These are phyloP conservation scores for Candida parachauliodes DNA, from an alignment of 805 yeast species.

Conservation along the genomic window DNA sequence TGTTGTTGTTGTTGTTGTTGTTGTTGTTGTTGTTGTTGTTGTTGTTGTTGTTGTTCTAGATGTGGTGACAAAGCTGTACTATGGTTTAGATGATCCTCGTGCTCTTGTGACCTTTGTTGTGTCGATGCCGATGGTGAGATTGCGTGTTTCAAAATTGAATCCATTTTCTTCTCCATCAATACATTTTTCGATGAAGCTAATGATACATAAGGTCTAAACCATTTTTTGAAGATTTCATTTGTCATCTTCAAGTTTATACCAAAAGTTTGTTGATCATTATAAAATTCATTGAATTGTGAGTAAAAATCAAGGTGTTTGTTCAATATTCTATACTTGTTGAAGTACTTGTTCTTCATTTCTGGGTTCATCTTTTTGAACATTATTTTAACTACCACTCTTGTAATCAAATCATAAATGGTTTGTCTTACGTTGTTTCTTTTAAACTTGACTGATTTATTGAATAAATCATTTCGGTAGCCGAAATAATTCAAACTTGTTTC, in stretches of 20 bases:
- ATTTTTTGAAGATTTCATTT: conserved; percentile 4
- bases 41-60: conserved; percentile 1
- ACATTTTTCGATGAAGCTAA: neutral
- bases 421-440: conserved; percentile 6
- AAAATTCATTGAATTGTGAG: conserved; percentile 4
- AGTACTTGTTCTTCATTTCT: neutral
- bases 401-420: conserved; percentile 2
- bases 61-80: neutral
- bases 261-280: neutral
- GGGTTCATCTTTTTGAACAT: conserved; percentile 4
- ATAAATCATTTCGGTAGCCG: neutral
- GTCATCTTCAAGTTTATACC: neutral
- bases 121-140: conserved; percentile 5
- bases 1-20: neutral
- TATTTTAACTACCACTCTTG: conserved; percentile 19
- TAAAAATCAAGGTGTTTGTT: conserved; percentile 3
- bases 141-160: conserved; percentile 4
- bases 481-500: conserved; percentile 12
- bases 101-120: conserved; percentile 5
- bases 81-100: conserved; percentile 5
- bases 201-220: conserved; percentile 7
- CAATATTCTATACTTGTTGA: conserved; percentile 1
- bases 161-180: conserved; percentile 3
- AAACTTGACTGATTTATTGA: conserved; percentile 1
- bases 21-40: neutral